Conservation (phyloP, 2,329 filamentous ascomycete species). For the Fusarium odoratissimum region DNA sequence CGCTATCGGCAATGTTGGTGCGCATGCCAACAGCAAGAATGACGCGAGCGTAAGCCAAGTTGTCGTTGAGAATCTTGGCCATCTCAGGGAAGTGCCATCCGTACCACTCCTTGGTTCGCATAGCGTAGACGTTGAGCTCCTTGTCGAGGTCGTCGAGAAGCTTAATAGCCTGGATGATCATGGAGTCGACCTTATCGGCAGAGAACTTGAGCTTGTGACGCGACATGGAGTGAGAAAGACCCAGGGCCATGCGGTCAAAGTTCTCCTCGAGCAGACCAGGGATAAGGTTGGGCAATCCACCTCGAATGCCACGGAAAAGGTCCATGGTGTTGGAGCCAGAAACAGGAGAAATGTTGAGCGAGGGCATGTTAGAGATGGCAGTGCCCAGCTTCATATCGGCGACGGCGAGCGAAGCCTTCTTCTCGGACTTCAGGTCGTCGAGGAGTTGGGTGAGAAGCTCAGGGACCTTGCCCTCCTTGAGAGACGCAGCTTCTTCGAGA, state of each 20-base stretch:
- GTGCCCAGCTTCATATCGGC: conserved; percentile 92
- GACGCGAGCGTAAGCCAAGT: conserved; percentile 90
- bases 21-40: conserved; percentile 92
- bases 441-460: conserved; percentile 85
- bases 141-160: conserved; percentile 97
- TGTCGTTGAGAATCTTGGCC: conserved; percentile 97
- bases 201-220: conserved; percentile 99
- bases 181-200: conserved; percentile 97
- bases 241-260: conserved; percentile 92
- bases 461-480: conserved; percentile 95
- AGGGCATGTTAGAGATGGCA: conserved; percentile 91
- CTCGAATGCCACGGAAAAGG: conserved; percentile 92
- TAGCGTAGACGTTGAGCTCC: conserved; percentile 98
- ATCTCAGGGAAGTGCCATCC: conserved; percentile 99
- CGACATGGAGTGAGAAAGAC: conserved; percentile 96
- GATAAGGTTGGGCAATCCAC: conserved; percentile 89
- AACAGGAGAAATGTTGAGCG: conserved; percentile 85
- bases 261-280: conserved; percentile 87
- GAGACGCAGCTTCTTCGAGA: conserved; percentile 86
- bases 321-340: conserved; percentile 74
- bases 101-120: conserved; percentile 99
- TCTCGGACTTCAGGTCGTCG: conserved; percentile 93
- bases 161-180: conserved; percentile 98
- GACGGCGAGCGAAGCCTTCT: conserved; percentile 94
- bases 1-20: conserved; percentile 77